phyloP scores from a whole-genome alignment of 2,329 filamentous ascomycete genomes.

The Aspergillus phoenicis region DNA sequence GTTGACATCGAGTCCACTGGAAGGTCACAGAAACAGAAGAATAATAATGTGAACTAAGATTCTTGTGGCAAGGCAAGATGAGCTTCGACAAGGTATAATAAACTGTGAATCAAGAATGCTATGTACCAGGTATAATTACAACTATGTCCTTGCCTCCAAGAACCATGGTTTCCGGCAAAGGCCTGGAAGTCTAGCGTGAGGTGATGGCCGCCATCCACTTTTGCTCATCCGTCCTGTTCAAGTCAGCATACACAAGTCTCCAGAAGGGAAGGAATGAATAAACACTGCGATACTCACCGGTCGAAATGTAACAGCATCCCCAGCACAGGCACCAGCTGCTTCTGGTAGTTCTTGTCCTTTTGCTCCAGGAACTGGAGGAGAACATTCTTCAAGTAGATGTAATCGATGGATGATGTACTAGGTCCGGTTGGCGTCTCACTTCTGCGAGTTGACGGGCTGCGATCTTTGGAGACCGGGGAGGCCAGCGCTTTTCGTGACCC shows the following conservation, averaged over 20 bases:
- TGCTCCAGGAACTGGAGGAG: constrained; percentile 68
- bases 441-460: constrained; percentile 35
- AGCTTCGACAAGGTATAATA: constrained; percentile 8
- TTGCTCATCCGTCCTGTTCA: constrained; percentile 70
- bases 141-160: constrained; percentile 4
- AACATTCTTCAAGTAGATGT: constrained; percentile 68
- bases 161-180: not conserved
- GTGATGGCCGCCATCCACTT: constrained; percentile 80
- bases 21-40: not conserved
- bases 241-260: constrained; percentile 15
- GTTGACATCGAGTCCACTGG: not conserved
- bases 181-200: constrained; percentile 41
- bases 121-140: constrained; percentile 23
- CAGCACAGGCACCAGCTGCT: constrained; percentile 66
- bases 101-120: constrained; percentile 18
- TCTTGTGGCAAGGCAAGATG: not conserved
- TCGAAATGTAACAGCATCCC: constrained; percentile 69
- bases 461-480: constrained; percentile 50
- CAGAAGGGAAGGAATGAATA: not conserved
- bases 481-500: constrained; percentile 47
- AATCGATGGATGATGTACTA: constrained; percentile 51
- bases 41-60: too few species aligned
- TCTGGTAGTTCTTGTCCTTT: constrained; percentile 68
- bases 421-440: constrained; percentile 42
- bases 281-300: constrained; percentile 47